A percentile compares a stretch with the other conserved stretches of the same genome.
These are phyloP conservation scores for Fusarium nematophilum DNA, from an alignment of 2,329 filamentous ascomycete genomes.

Conservation along the genomic window DNA sequence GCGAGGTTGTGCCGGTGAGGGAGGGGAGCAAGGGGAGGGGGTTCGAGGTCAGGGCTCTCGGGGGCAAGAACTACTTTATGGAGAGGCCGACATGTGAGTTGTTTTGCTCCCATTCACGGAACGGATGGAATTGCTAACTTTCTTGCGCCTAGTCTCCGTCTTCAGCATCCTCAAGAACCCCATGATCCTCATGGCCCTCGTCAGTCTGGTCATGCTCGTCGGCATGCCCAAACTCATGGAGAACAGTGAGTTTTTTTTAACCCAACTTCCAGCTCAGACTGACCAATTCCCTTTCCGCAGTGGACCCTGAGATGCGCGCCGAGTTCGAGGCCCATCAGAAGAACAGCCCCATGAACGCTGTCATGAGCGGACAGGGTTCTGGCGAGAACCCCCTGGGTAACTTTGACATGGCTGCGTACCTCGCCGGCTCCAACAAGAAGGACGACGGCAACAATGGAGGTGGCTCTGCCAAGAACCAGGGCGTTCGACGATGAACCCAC, in stretches of 20 bases:
- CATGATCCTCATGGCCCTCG: slow-evolving; percentile 93
- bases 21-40: slow-evolving; percentile 52
- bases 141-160: slow-evolving; percentile 72
- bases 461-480: slow-evolving; percentile 52
- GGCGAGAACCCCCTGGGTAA: slow-evolving; percentile 60
- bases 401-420: slow-evolving; percentile 73
- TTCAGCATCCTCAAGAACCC: slow-evolving; percentile 89
- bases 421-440: slow-evolving; percentile 66
- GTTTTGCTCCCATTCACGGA: not conserved
- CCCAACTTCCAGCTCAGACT: not conserved
- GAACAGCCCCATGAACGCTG: slow-evolving; percentile 72
- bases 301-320: slow-evolving; percentile 95
- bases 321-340: slow-evolving; percentile 94
- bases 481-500: slow-evolving; percentile 50
- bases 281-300: slow-evolving; percentile 57
- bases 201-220: slow-evolving; percentile 85
- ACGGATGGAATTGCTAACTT: slow-evolving; percentile 8
- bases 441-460: slow-evolving; percentile 43
- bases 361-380: slow-evolving; percentile 55
- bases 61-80: slow-evolving; percentile 79
- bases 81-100: slow-evolving; percentile 80
- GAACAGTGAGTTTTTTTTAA: slow-evolving; percentile 76
- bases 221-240: slow-evolving; percentile 96
- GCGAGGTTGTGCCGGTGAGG: slow-evolving; percentile 66
- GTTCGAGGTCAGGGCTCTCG: slow-evolving; percentile 72